Conservation (phyloP, 495 filamentous ascomycete species). For the Symbiotaphrina buchneri region DNA sequence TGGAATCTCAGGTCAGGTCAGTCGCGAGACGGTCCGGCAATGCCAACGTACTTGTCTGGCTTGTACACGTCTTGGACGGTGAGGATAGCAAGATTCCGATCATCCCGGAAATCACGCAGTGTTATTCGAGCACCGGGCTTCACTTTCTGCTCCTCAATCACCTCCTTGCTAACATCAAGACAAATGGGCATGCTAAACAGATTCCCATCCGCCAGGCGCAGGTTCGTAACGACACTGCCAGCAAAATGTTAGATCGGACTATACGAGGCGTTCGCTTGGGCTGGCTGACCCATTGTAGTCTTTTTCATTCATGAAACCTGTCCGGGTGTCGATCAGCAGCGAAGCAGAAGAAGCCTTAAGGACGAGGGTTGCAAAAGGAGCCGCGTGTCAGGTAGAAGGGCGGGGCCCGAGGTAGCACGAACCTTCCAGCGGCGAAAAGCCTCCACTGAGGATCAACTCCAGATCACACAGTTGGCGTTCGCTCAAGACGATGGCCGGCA, state of each 20-base stretch:
- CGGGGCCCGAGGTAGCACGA: too few relatives aligned
- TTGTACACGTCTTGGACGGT: constrained; percentile 92
- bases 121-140: constrained; percentile 63
- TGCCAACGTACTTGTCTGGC: constrained; percentile 64
- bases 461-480: constrained; percentile 96
- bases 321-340: constrained; percentile 5
- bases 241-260: constrained; percentile 4
- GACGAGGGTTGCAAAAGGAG: too few relatives aligned
- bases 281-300: constrained; percentile 87
- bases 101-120: constrained; percentile 88
- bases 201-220: constrained; percentile 68
- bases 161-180: constrained; percentile 56
- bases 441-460: constrained; percentile 86
- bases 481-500: constrained; percentile 64
- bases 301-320: constrained; percentile 91
- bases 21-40: neutral
- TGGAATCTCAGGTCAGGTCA: constrained; percentile 19
- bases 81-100: constrained; percentile 84
- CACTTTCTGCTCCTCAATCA: constrained; percentile 47
- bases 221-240: constrained; percentile 61
- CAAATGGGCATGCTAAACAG: constrained; percentile 96
- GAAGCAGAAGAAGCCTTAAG: too few relatives aligned
- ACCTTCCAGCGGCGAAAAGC: constrained; percentile 96
- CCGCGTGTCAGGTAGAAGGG: too few relatives aligned
- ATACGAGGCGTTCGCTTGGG: neutral